A percentile compares a stretch with the other conserved stretches of the same genome.
phyloP scores from a whole-genome alignment of 2,329 filamentous ascomycete species.

The Emericellopsis atlantica region DNA sequence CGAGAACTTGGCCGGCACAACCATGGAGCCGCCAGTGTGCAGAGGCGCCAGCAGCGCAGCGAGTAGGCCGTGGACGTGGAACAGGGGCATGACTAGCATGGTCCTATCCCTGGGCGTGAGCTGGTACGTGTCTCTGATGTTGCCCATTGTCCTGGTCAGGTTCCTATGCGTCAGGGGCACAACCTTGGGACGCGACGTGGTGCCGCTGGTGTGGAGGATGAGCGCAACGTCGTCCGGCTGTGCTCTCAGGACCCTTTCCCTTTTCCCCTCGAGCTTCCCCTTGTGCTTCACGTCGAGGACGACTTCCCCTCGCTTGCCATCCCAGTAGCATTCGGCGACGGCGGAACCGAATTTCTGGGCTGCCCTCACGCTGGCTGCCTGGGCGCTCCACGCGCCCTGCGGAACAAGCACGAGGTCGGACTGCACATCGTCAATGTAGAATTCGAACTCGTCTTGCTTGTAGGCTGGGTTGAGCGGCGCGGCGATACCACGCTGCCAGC shows the following conservation, averaged over 20 bases:
- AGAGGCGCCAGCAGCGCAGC: conserved; percentile 72
- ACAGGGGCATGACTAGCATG: conserved; percentile 81
- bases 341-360: conserved; percentile 69
- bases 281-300: conserved; percentile 66
- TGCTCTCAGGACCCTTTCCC: conserved; percentile 29
- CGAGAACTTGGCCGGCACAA: conserved; percentile 71
- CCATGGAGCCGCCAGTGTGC: conserved; percentile 61
- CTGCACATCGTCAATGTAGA: conserved; percentile 80
- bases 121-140: conserved; percentile 67
- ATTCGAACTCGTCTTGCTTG: conserved; percentile 84
- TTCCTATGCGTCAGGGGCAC: conserved; percentile 73
- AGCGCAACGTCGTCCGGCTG: conserved; percentile 70
- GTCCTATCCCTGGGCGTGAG: conserved; percentile 62
- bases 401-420: conserved; percentile 70
- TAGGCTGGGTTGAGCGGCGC: conserved; percentile 82
- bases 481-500: conserved; percentile 74
- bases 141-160: conserved; percentile 70
- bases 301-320: conserved; percentile 50
- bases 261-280: conserved; percentile 46
- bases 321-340: conserved; percentile 80
- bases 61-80: conserved; percentile 82
- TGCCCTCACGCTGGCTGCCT: conserved; percentile 61
- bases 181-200: conserved; percentile 75
- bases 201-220: conserved; percentile 74
- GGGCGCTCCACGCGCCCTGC: conserved; percentile 50